phyloP scores from a whole-genome alignment of 2,329 filamentous ascomycete species.

The Penicillium sp. region DNA sequence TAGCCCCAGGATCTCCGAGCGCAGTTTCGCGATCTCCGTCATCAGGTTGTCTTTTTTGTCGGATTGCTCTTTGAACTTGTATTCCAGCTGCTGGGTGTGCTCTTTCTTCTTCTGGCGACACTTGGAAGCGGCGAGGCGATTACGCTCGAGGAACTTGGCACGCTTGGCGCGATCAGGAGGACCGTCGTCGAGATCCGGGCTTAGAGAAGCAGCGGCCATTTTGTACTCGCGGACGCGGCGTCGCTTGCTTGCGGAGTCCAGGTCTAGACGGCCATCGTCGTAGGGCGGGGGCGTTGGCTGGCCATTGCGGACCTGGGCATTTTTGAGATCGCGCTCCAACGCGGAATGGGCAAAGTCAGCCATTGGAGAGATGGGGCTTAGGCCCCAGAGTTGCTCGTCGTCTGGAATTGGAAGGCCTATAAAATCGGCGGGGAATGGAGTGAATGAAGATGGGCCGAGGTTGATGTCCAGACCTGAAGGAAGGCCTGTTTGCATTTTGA shows the following conservation, averaged over 20 bases:
- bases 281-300: slow-evolving; percentile 41
- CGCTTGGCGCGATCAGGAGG: slow-evolving; percentile 44
- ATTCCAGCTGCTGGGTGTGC: slow-evolving; percentile 55
- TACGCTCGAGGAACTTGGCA: slow-evolving; percentile 59
- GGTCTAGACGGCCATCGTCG: slow-evolving; percentile 28
- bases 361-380: slow-evolving; percentile 34
- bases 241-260: slow-evolving; percentile 21
- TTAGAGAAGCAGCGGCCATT: slow-evolving; percentile 20
- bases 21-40: slow-evolving; percentile 37
- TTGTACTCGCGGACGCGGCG: slow-evolving; percentile 18
- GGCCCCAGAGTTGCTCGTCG: slow-evolving; percentile 35
- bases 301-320: slow-evolving; percentile 40
- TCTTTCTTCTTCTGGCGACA: slow-evolving; percentile 66
- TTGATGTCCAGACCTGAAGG: not conserved
- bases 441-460: slow-evolving; percentile 8
- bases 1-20: slow-evolving; percentile 39
- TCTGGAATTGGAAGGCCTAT: slow-evolving; percentile 31
- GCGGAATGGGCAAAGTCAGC: slow-evolving; percentile 28
- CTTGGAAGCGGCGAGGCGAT: slow-evolving; percentile 61
- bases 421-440: slow-evolving; percentile 32
- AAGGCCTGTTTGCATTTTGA: slow-evolving; percentile 5
- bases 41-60: slow-evolving; percentile 35
- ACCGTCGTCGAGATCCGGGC: slow-evolving; percentile 24
- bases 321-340: slow-evolving; percentile 35
- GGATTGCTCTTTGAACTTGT: slow-evolving; percentile 37